Conservation (phyloP, 202 grass and related monocot genomes). For the Zizania palustris region DNA sequence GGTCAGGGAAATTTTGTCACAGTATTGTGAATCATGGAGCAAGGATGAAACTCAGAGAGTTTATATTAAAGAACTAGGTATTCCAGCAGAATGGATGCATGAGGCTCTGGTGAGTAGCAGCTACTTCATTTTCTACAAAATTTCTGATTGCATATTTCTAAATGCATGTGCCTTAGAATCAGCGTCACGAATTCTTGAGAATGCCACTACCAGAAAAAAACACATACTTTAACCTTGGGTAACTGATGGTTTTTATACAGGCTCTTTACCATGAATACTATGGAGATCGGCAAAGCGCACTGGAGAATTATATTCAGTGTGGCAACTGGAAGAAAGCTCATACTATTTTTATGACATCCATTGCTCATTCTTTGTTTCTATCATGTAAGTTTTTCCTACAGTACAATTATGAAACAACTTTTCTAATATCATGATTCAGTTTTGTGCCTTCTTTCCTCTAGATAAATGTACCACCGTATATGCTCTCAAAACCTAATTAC, state of each 20-base stretch:
- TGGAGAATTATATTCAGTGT: constrained; percentile 82
- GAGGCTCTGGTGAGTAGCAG: constrained; percentile 71
- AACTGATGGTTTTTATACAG: constrained; percentile 48
- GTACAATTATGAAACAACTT: neutral
- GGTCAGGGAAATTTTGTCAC: constrained; percentile 75
- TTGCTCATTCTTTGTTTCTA: constrained; percentile 85
- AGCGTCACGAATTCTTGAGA: neutral
- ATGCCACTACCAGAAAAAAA: constrained; percentile 3
- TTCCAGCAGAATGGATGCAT: constrained; percentile 89
- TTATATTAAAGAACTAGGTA: constrained; percentile 84
- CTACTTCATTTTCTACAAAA: constrained; percentile 15
- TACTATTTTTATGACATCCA: constrained; percentile 83
- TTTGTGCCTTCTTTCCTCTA: neutral
- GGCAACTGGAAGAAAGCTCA: constrained; percentile 86
- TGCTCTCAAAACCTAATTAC: constrained; percentile 11
- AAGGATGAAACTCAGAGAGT: constrained; percentile 64
- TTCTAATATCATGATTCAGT: constrained; percentile 9
- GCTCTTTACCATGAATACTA: constrained; percentile 85
- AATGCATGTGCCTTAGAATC: neutral
- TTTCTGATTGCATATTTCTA: neutral
- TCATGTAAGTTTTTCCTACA: constrained; percentile 65
- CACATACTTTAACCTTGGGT: neutral
- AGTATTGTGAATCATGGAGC: constrained; percentile 86
- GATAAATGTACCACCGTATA: neutral
- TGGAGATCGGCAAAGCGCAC: constrained; percentile 59